A percentile compares a stretch with the other conserved stretches of the same genome.
These are phyloP conservation scores for Aegle marmelos DNA, from an alignment of 345 rosid genomes.

Conservation along the genomic window DNA sequence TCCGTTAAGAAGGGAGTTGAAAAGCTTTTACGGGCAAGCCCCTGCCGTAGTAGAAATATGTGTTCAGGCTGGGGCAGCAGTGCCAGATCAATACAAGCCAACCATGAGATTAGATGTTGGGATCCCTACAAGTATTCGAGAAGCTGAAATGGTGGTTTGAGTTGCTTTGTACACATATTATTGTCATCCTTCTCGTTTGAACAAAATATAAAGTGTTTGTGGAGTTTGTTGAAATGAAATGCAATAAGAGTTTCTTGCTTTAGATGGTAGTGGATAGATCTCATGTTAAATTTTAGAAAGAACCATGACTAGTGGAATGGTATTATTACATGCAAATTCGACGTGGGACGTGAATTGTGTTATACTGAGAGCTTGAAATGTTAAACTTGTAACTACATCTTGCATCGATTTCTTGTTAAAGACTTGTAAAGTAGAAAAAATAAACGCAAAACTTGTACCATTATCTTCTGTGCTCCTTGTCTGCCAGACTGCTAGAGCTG, in stretches of 20 bases:
- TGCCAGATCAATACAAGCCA: slow-evolving; percentile 73
- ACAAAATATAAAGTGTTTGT: neutral
- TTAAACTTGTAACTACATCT: too few relatives aligned
- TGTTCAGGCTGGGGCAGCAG: slow-evolving; percentile 70
- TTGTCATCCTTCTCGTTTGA: neutral
- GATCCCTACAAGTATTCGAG: slow-evolving; percentile 64
- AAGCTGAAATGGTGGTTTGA: slow-evolving; percentile 97
- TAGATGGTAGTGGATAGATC: neutral
- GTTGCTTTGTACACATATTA: neutral
- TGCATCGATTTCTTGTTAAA: too few relatives aligned
- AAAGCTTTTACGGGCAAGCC: slow-evolving; percentile 81
- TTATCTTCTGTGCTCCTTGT: too few relatives aligned
- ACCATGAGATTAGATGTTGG: slow-evolving; percentile 97
- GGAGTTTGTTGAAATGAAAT: neutral
- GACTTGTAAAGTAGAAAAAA: neutral
- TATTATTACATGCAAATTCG: too few relatives aligned
- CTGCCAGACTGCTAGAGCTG: neutral
- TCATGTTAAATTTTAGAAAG: too few relatives aligned
- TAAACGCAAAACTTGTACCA: too few relatives aligned
- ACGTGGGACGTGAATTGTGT: too few relatives aligned
- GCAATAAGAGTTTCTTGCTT: neutral
- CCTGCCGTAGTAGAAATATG: slow-evolving; percentile 93
- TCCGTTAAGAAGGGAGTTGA: slow-evolving; percentile 65
- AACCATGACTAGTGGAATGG: too few relatives aligned
- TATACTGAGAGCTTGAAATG: too few relatives aligned